A percentile compares a stretch with the other conserved stretches of the same genome.
These are phyloP conservation scores for Barbatosphaeria neglecta DNA, from an alignment of 495 filamentous ascomycete genomes.

Conservation along the genomic window DNA sequence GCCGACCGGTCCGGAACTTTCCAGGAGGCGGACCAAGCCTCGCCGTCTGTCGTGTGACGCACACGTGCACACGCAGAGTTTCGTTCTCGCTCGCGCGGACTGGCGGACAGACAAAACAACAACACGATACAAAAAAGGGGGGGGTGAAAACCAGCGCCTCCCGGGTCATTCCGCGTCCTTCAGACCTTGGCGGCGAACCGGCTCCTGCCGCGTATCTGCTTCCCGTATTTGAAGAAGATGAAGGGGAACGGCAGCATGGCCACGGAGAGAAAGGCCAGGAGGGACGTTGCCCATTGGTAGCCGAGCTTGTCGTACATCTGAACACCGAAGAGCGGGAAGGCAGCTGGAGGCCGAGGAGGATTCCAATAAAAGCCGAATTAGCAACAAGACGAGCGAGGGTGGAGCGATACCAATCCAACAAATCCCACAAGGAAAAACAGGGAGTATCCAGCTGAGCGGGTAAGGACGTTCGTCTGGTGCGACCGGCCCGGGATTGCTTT, in stretches of 20 bases:
- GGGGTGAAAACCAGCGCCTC: background rate
- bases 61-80: background rate
- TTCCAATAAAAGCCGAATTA: slow-evolving; percentile 25
- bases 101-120: background rate
- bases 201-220: slow-evolving; percentile 38
- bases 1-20: background rate
- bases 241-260: slow-evolving; percentile 61
- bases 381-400: slow-evolving; percentile 10
- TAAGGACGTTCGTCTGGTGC: slow-evolving; percentile 24
- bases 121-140: background rate
- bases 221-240: slow-evolving; percentile 55
- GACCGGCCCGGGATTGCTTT: too few relatives aligned
- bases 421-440: too few relatives aligned
- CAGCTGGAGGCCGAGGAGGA: slow-evolving; percentile 34
- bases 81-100: background rate
- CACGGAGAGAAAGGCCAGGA: slow-evolving; percentile 59
- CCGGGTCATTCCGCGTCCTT: background rate
- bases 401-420: too few relatives aligned
- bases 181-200: slow-evolving; percentile 27
- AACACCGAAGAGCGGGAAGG: slow-evolving; percentile 36
- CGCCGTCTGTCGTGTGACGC: background rate
- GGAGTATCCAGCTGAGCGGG: slow-evolving; percentile 29
- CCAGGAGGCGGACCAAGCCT: too few relatives aligned
- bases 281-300: slow-evolving; percentile 60
- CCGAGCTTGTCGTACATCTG: slow-evolving; percentile 56